phyloP scores from a whole-genome alignment of 2,329 filamentous ascomycete genomes.

The Epicoccum nigrum region DNA sequence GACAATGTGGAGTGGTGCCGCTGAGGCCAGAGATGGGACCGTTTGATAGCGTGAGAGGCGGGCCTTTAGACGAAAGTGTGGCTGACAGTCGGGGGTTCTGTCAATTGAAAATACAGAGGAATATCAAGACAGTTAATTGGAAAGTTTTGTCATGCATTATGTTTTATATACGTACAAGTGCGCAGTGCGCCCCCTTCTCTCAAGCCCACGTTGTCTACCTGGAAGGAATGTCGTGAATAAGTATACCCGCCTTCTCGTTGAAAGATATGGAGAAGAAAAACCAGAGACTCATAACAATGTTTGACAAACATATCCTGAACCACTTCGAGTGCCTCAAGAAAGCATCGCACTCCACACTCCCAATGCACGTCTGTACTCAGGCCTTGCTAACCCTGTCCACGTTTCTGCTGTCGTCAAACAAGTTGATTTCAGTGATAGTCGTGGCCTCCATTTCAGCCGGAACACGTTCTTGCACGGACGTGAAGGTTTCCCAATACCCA shows the following conservation, averaged over 20 bases:
- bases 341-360: background rate
- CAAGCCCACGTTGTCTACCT: background rate
- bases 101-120: no score
- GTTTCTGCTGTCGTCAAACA: background rate
- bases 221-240: background rate
- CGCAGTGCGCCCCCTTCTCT: no score
- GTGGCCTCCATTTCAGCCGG: constrained; percentile 13
- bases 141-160: no score
- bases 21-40: background rate
- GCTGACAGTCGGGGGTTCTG: background rate
- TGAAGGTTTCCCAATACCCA: constrained; percentile 5
- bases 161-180: no score
- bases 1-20: background rate
- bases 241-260: no score
- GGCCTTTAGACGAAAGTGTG: no score
- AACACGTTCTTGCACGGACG: background rate
- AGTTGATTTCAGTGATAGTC: background rate
- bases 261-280: background rate
- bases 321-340: background rate
- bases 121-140: no score
- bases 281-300: background rate
- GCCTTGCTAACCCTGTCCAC: background rate
- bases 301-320: background rate
- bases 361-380: background rate
- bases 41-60: no score